Percentiles rank a stretch among this genome's conserved stretches.
These are phyloP conservation scores for Drechslerella coelobrocha DNA, from an alignment of 2,329 filamentous ascomycete genomes.

Conservation along the genomic window DNA sequence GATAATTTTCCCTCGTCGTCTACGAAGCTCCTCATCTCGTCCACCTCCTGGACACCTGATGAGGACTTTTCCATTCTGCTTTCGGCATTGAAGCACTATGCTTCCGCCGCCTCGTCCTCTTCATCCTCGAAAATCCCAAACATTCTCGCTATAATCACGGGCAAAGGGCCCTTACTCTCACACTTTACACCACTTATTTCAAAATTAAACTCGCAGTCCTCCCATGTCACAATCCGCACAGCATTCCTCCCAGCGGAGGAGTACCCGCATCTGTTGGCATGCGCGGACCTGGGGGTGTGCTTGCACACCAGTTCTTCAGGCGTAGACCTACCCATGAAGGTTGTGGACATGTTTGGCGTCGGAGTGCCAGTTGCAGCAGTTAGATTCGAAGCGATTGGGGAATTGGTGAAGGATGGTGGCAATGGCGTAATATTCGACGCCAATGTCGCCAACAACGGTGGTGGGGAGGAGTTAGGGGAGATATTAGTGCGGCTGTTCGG, in stretches of 20 bases:
- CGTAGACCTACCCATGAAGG: slow-evolving; percentile 97
- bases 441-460: slow-evolving; percentile 1
- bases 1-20: slow-evolving; percentile 63
- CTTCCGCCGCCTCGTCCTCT: slow-evolving; percentile 54
- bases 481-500: slow-evolving; percentile 62
- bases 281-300: slow-evolving; percentile 87
- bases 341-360: slow-evolving; percentile 98
- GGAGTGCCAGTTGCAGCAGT: slow-evolving; percentile 88
- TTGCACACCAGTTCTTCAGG: slow-evolving; percentile 93
- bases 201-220: slow-evolving; percentile 66
- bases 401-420: slow-evolving; percentile 84
- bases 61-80: slow-evolving; percentile 92
- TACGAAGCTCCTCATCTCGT: slow-evolving; percentile 80
- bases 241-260: slow-evolving; percentile 84
- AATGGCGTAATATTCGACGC: slow-evolving; percentile 88
- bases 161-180: slow-evolving; percentile 84
- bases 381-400: slow-evolving; percentile 83
- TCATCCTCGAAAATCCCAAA: slow-evolving; percentile 63
- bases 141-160: slow-evolving; percentile 89
- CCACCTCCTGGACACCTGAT: slow-evolving; percentile 96
- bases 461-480: slow-evolving; percentile 68
- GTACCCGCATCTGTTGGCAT: slow-evolving; percentile 82
- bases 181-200: slow-evolving; percentile 74
- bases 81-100: slow-evolving; percentile 76
- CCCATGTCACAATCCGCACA: slow-evolving; percentile 74